Base-by-base conservation (phyloP, 2,329 filamentous ascomycete genomes). In the Botryotinia convoluta region DNA sequence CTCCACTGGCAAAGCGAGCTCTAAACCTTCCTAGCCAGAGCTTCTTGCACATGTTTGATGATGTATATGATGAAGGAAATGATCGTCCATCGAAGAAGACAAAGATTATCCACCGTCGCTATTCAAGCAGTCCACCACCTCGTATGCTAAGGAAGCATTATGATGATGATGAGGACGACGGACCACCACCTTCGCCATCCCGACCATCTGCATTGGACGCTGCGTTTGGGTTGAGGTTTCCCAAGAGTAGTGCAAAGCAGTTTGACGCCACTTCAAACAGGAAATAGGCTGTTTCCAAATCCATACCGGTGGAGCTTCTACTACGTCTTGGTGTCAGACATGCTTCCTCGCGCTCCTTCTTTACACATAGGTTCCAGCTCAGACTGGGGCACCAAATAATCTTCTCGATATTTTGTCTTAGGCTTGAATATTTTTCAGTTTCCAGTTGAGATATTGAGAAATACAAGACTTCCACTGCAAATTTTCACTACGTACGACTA, bases 241-340 rank as follows among this genome's bases (percentile, higher is more conserved):
- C 26, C 18, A 68, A 68, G 65, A 42, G 48, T 7, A 68, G 29
- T 39, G 65, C 65, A 16, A 68, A 57, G 35, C 9, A 68, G 10
- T 68, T 68, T 57, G 65, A 42, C 35, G 18, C 65, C 26, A 32
- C 54, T n/a, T 42, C 9, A 18, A 20, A 9, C 35, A 54, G 7
- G 5, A 54, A 32, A 22, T 68, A 57, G 10, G 3, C 9, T 5
- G 1, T 57, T 39, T 16, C 3, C 3, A 12, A 1, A 22, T 42
- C 0, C 1, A 4, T 18, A 7, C 6, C 8, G 0, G 18, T 12
- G 14, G 42, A 18, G 1, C 1, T 18, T 26, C 6, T 9, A 35
- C 44, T 37, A n/a, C 22, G 1, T 51, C 7, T n/a, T 51, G 44
- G n/a, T 12, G 32, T 18, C 1, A 9, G 22, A 3, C 16, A 9